Percentiles rank a stretch among this genome's conserved stretches.
Evolutionary conservation across 2,329 filamentous ascomycete species (phyloP).

Genomic region (Pyrenochaeta sp.): DNA sequence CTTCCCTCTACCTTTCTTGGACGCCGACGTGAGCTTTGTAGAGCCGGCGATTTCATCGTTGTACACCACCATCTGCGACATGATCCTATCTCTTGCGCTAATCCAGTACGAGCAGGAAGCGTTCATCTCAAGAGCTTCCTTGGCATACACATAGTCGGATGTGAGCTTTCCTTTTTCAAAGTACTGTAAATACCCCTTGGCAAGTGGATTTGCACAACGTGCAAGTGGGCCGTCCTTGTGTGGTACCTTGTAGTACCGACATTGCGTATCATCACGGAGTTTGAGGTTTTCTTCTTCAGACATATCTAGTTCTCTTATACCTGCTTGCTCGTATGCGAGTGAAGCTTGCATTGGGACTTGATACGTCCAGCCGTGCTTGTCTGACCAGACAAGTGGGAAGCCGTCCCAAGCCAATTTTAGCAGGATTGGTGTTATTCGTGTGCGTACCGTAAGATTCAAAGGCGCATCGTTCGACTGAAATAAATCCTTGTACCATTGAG

Average conservation of each 20-base stretch:
- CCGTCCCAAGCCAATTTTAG: conserved; percentile 88
- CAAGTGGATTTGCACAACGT: conserved; percentile 84
- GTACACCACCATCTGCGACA: conserved; percentile 94
- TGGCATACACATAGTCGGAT: conserved; percentile 88
- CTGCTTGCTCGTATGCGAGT: conserved; percentile 71
- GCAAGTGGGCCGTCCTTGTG: conserved; percentile 93
- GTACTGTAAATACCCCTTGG: conserved; percentile 87
- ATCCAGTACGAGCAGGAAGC: conserved; percentile 99
- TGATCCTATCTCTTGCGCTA: conserved; percentile 90
- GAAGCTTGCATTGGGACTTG: conserved; percentile 71
- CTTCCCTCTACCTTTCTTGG: conserved; percentile 24
- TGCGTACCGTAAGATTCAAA: conserved; percentile 84
- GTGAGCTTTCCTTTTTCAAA: conserved; percentile 90
- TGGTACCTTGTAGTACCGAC: conserved; percentile 88
- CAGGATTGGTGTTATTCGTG: conserved; percentile 84
- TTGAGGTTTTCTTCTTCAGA: conserved; percentile 71
- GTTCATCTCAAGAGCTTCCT: conserved; percentile 97
- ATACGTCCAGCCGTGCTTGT: conserved; percentile 93
- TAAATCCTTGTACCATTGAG: conserved; percentile 93
- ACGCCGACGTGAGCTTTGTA: conserved; percentile 31
- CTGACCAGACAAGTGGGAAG: conserved; percentile 89
- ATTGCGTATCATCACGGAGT: conserved; percentile 70
- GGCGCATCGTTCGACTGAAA: conserved; percentile 72
- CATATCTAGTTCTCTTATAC: conserved; percentile 79
- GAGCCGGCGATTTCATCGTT: conserved; percentile 62